Conservation (phyloP, 1,284 basidiomycete species). For the Ustilago loliicola region DNA sequence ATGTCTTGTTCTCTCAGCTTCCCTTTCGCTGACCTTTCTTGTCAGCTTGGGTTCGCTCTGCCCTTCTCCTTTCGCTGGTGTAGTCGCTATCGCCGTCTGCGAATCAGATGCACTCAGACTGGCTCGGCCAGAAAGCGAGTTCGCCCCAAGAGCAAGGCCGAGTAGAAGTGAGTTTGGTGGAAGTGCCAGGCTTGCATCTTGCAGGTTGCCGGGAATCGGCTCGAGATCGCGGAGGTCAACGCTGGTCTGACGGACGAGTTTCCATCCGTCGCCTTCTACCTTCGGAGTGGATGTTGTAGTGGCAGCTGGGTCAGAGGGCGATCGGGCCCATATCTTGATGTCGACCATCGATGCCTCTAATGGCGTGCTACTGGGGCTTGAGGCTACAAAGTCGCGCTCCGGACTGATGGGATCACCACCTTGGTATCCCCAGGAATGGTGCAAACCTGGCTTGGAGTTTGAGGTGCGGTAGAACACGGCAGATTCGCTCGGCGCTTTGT, state of each 20-base stretch:
- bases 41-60: slow-evolving; percentile 17
- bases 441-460: slow-evolving; percentile 36
- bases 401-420: slow-evolving; percentile 39
- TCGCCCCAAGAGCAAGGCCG: slow-evolving; percentile 40
- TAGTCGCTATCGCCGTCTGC: background rate
- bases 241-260: slow-evolving; percentile 27
- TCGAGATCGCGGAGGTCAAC: slow-evolving; percentile 44
- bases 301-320: background rate
- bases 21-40: slow-evolving; percentile 30
- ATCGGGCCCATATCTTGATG: slow-evolving; percentile 34
- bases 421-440: slow-evolving; percentile 49
- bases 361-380: background rate
- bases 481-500: background rate
- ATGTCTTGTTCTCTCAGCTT: slow-evolving; percentile 34
- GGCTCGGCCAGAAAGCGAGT: slow-evolving; percentile 37
- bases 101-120: slow-evolving; percentile 12
- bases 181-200: slow-evolving; percentile 18
- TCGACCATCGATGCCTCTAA: slow-evolving; percentile 11
- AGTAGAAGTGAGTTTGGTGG: slow-evolving; percentile 44
- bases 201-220: slow-evolving; percentile 28
- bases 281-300: background rate
- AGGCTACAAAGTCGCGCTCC: slow-evolving; percentile 32
- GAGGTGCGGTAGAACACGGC: slow-evolving; percentile 30
- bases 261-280: slow-evolving; percentile 21
- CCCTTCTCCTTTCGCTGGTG: background rate